Percentiles rank a stretch among this genome's conserved stretches.
These are phyloP conservation scores for Globisporangium cederbergense DNA, from an alignment of 352 stramenopile species.

Conservation along the genomic window DNA sequence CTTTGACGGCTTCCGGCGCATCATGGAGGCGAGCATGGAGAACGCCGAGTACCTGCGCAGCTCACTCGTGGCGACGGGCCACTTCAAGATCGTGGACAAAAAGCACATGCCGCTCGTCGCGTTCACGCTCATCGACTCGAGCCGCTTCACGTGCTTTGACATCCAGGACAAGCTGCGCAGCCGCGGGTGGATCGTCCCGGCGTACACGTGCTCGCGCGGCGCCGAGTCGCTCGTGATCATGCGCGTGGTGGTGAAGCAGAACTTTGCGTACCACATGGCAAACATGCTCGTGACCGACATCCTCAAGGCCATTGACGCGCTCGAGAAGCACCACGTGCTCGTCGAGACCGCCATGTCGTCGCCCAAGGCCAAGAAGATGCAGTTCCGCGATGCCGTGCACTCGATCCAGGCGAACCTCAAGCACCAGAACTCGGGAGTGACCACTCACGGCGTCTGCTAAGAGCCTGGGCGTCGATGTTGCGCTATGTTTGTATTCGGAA, in stretches of 20 bases:
- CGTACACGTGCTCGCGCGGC: slow-evolving; percentile 84
- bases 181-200: slow-evolving; percentile 87
- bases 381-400: slow-evolving; percentile 69
- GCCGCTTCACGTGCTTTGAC: slow-evolving; percentile 85
- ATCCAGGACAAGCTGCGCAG: slow-evolving; percentile 88
- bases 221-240: slow-evolving; percentile 87
- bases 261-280: slow-evolving; percentile 85
- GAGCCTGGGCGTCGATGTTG: too few species aligned
- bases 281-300: slow-evolving; percentile 89
- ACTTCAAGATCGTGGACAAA: slow-evolving; percentile 89
- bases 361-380: slow-evolving; percentile 67
- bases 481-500: too few species aligned
- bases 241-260: slow-evolving; percentile 90
- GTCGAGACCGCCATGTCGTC: slow-evolving; percentile 77
- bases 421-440: slow-evolving; percentile 70
- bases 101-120: slow-evolving; percentile 90
- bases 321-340: slow-evolving; percentile 77
- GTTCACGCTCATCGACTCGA: slow-evolving; percentile 80
- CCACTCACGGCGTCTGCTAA: slow-evolving; percentile 83
- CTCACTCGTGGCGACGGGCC: slow-evolving; percentile 68
- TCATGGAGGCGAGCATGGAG: slow-evolving; percentile 90
- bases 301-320: slow-evolving; percentile 73
- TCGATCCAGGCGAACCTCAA: slow-evolving; percentile 61
- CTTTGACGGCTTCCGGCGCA: slow-evolving; percentile 84
- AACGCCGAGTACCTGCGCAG: slow-evolving; percentile 79